These are phyloP conservation scores for Gossypioides kirkii DNA, from an alignment of 345 rosid species.

Conservation along the genomic window DNA sequence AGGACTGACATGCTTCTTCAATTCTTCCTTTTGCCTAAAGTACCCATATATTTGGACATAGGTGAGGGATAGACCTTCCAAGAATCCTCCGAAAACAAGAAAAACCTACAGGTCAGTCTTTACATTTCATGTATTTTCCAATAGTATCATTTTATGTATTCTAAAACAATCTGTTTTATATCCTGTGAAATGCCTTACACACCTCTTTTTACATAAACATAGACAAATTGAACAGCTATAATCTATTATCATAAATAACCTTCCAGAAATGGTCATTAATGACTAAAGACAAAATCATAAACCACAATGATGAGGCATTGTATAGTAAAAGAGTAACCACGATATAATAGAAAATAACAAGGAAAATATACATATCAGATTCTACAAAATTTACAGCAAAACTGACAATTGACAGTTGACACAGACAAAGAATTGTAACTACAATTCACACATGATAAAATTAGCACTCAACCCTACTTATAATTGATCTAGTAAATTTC, in stretches of 20 bases:
- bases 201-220: neutral
- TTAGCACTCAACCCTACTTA: neutral
- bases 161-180: neutral
- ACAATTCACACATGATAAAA: neutral
- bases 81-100: no score
- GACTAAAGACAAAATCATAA: neutral
- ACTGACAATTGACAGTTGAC: neutral
- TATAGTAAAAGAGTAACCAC: neutral
- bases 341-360: neutral
- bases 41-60: no score
- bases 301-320: neutral
- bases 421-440: neutral
- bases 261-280: constrained; percentile 1
- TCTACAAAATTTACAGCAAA: neutral
- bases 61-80: no score
- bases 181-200: neutral
- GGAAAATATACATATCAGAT: constrained; percentile 1
- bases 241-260: neutral
- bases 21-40: no score
- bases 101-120: neutral
- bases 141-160: neutral
- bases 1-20: neutral
- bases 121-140: neutral
- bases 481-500: neutral
- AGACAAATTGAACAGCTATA: neutral